Base-by-base conservation (phyloP, 495 filamentous ascomycete genomes). In the Penicillium malachiteum region DNA sequence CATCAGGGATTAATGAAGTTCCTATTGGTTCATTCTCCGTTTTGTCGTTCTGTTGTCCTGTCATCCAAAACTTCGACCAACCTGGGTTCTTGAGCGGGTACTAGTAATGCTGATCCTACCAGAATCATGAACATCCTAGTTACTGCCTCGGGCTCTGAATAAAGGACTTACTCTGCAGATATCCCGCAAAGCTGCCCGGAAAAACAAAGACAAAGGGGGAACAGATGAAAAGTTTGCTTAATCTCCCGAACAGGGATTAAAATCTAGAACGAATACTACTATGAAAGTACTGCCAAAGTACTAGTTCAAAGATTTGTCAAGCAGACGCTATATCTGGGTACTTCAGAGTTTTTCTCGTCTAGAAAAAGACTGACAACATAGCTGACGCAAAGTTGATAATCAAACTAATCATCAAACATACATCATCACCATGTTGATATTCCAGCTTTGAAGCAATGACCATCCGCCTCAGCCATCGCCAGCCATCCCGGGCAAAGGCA, bases 61-160 rank as follows among this genome's bases (percentile, higher is more conserved):
- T 50, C 46, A 65, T 55, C 44, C 33, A 30, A 50, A 57, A 61
- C 47, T 35, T 57, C 58, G 57, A 55, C 55, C 55, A 13, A 52
- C 48, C 44, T 47, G 42, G 32, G 44, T 60, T 59, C 43, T 60
- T 16, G 51, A 58, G 41, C 51, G 17, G 21, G 31, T 35, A 16
- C 12, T 26, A 26, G 21, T 26, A 26, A 26, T 35, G 46, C 49
- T 34, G 55, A 63, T 56, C 40, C 49, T 59, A 49, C 49, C 34
- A 57, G 37, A 30, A 38, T 16, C 21, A 45, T 54, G 55, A 50
- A 40, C 43, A 51, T 57, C 41, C 48, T 48, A 38, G 43, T 14
- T 47, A 59, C 37, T 32, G 48, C 21, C 31, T 31, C 11, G 37
- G 35, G 34, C 21, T 26, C 21, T 26, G 21, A 1, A 26, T 26